phyloP scores from a whole-genome alignment of 192 early-diverging fungal species.

The Coemansia sp. region DNA sequence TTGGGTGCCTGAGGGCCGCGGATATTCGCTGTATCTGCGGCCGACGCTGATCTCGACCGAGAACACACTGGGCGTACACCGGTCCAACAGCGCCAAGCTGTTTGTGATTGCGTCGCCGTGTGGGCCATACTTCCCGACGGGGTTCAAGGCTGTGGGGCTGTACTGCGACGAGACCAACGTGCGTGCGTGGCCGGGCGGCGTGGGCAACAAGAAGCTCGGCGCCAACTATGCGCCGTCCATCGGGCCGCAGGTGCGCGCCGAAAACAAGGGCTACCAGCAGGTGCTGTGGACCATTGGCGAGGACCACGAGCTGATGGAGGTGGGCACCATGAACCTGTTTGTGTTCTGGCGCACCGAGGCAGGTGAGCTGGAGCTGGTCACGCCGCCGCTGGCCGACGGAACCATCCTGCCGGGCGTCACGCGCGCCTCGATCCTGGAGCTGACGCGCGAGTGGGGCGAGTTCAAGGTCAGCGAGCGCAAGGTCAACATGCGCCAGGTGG shows the following conservation, averaged over 20 bases:
- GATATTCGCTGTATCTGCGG: slow-evolving; percentile 91
- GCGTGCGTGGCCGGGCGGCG: slow-evolving; percentile 93
- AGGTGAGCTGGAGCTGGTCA: slow-evolving; percentile 80
- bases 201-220: slow-evolving; percentile 89
- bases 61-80: slow-evolving; percentile 75
- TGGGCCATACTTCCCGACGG: slow-evolving; percentile 95
- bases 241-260: slow-evolving; percentile 78
- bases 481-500: slow-evolving; percentile 75
- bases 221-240: slow-evolving; percentile 55
- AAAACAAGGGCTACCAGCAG: slow-evolving; percentile 85
- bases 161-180: slow-evolving; percentile 80
- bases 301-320: slow-evolving; percentile 84
- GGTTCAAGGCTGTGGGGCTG: slow-evolving; percentile 83
- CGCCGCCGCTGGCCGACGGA: slow-evolving; percentile 87
- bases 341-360: slow-evolving; percentile 78
- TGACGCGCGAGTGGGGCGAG: slow-evolving; percentile 77
- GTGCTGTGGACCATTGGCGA: slow-evolving; percentile 93
- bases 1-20: slow-evolving; percentile 89
- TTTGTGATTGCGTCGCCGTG: slow-evolving; percentile 90
- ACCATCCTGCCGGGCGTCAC: slow-evolving; percentile 95
- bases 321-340: slow-evolving; percentile 98
- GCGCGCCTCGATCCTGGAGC: slow-evolving; percentile 81
- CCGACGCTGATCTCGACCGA: slow-evolving; percentile 93
- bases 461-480: slow-evolving; percentile 83
- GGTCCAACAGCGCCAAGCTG: slow-evolving; percentile 71